Conservation (phyloP, 139 green algal genomes). For the Micractinium sp. region DNA sequence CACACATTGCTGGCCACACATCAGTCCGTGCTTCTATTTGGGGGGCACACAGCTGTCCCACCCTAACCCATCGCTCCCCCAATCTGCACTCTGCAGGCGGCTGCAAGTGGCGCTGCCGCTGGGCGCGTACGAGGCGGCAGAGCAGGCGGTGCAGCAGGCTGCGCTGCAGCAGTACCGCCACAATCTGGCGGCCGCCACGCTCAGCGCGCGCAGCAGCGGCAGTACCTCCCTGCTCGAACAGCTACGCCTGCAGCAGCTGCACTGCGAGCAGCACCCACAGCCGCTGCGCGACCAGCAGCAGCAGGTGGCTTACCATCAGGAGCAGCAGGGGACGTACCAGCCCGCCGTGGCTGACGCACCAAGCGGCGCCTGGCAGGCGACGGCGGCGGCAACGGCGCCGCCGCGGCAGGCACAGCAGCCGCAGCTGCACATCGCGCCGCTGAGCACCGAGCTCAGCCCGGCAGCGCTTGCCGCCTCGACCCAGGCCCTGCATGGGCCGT, state of each 20-base stretch:
- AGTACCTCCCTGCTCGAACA: neutral
- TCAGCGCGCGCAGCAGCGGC: neutral
- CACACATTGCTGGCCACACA: too few relatives aligned
- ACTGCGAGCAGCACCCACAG: too few relatives aligned
- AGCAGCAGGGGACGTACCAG: neutral
- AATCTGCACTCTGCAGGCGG: neutral
- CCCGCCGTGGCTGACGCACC: neutral
- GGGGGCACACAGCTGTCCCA: neutral
- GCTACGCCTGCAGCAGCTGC: neutral
- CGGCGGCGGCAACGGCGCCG: neutral
- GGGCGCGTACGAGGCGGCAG: neutral
- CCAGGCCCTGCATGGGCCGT: neutral
- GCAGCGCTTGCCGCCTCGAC: neutral
- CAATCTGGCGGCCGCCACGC: neutral
- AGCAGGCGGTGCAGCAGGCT: neutral
- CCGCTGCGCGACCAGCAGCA: too few relatives aligned
- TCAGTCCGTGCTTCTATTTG: too few relatives aligned
- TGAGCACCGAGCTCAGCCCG: neutral
- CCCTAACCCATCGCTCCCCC: neutral
- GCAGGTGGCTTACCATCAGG: neutral
- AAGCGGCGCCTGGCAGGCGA: too few relatives aligned
- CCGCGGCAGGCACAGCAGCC: neutral
- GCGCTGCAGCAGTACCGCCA: neutral
- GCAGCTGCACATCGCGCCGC: neutral
- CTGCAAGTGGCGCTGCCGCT: constrained; percentile 1